Base-by-base conservation (phyloP, 2,329 filamentous ascomycete species). In the Aspergillus bombycis region DNA sequence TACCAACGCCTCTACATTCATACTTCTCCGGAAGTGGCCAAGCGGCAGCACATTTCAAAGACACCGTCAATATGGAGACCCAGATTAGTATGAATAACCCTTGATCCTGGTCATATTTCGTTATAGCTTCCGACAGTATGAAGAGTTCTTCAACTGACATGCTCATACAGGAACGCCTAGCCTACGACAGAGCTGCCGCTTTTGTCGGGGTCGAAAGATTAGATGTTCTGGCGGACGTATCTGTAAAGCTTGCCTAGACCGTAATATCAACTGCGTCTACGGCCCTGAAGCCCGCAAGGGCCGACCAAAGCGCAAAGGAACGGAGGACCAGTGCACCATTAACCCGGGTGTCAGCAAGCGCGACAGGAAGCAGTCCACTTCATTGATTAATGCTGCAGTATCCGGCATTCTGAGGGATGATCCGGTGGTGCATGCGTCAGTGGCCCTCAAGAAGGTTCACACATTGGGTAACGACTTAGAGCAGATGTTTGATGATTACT, bases 211-310 rank as follows among this genome's bases (percentile, higher is more conserved):
- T 14, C 36, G 61, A 21, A 62, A 62, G 32, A 62, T 62, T 41
- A 38, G 61, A 52, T 62, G 61, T n/a, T 55, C 61, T 16, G 61
- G 61, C 12, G 56, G 57, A 19, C 50, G 38, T 6, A 62, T 62
- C 23, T 62, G 61, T 43, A 46, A 32, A 19, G 61, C 61, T 21
- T 62, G 61, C 34, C 48, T 21, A 32, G 57, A 56, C 30, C 61
- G 61, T 28, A 55, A 62, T 23, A 52, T 62, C 28, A 53, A 53
- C 50, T 62, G 61, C 41, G 45, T 59, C n/a, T 62, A 62, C 26
- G 58, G 53, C n/a, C 56, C 56, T n/a, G 61, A 62, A 48, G 56
- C 61, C 41, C 56, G 56, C 14, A 62, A 62, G 38, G 61, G 61
- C 14, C 61, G 61, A 30, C 61, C 61, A 34, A 34, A 36, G 10